Evolutionary conservation across 805 yeast genomes (phyloP).

Genomic region (Danielozyma ontarioensis): DNA sequence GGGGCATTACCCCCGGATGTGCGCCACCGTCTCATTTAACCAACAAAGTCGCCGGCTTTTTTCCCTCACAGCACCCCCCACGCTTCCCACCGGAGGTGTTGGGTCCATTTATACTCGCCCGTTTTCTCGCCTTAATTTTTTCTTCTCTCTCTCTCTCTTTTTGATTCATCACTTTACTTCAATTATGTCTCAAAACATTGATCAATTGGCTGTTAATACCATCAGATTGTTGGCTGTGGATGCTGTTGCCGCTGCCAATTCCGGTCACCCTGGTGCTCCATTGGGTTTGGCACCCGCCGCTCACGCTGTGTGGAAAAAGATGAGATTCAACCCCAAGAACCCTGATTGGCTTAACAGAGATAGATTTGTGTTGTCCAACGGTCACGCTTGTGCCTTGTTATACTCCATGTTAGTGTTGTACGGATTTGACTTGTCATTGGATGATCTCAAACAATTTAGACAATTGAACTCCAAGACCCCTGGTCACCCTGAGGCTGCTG

Average conservation of each 20-base stretch:
- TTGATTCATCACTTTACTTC: background rate
- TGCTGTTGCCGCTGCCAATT: constrained; percentile 79
- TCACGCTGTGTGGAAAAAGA: constrained; percentile 74
- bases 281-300: constrained; percentile 97
- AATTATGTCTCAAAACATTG: constrained; percentile 41
- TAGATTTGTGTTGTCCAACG: constrained; percentile 91
- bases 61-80: no score
- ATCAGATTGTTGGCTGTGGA: constrained; percentile 88
- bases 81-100: no score
- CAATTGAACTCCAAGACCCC: constrained; percentile 89
- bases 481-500: constrained; percentile 90
- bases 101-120: background rate
- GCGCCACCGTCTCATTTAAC: no score
- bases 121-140: background rate
- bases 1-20: no score
- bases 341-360: constrained; percentile 94
- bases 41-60: no score
- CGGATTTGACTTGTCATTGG: constrained; percentile 77
- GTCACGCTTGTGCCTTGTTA: constrained; percentile 90
- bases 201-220: constrained; percentile 74
- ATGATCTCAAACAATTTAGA: constrained; percentile 87
- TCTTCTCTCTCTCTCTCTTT: constrained; percentile 1
- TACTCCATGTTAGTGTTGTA: constrained; percentile 80
- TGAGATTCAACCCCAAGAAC: constrained; percentile 86
- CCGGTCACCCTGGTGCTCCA: constrained; percentile 99